Evolutionary conservation across 768 basidiomycete genomes (phyloP).

Genomic region (Lactarius psammicola): DNA sequence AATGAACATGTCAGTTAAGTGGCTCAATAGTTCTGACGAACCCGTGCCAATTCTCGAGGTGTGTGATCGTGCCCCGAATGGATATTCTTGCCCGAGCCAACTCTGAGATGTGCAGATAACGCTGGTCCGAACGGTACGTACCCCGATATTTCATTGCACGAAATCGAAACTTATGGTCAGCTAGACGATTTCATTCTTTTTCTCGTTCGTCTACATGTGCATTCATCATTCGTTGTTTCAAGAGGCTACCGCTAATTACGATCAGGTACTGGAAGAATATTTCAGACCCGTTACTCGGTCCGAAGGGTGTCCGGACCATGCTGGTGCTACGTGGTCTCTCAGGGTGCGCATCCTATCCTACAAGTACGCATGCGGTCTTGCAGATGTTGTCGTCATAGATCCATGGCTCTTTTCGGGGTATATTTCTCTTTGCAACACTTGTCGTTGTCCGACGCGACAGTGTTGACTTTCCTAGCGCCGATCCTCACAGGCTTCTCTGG

Average conservation of each 20-base stretch:
- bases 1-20: not conserved
- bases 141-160: not conserved
- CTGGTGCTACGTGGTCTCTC: constrained; percentile 58
- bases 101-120: constrained; percentile 44
- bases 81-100: not conserved
- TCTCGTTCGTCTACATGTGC: constrained; percentile 51
- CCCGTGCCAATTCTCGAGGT: not conserved
- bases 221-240: constrained; percentile 1
- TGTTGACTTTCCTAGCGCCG: constrained; percentile 73
- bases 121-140: constrained; percentile 55
- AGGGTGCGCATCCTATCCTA: constrained; percentile 44
- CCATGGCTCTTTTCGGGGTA: constrained; percentile 64
- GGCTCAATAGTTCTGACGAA: not conserved
- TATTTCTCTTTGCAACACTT: constrained; percentile 74
- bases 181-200: constrained; percentile 52
- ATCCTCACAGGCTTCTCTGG: constrained; percentile 62
- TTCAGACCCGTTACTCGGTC: constrained; percentile 64
- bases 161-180: not conserved
- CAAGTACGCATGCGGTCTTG: no score
- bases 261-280: constrained; percentile 42
- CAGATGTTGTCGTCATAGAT: constrained; percentile 42
- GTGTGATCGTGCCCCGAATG: not conserved
- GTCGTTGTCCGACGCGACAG: constrained; percentile 74
- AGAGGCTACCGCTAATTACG: not conserved
- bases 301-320: constrained; percentile 61